Evolutionary conservation across 495 filamentous ascomycete genomes (phyloP), one percentile per base, ranked within the genome.

Genomic region (Achaetomiella virescens): DNA sequence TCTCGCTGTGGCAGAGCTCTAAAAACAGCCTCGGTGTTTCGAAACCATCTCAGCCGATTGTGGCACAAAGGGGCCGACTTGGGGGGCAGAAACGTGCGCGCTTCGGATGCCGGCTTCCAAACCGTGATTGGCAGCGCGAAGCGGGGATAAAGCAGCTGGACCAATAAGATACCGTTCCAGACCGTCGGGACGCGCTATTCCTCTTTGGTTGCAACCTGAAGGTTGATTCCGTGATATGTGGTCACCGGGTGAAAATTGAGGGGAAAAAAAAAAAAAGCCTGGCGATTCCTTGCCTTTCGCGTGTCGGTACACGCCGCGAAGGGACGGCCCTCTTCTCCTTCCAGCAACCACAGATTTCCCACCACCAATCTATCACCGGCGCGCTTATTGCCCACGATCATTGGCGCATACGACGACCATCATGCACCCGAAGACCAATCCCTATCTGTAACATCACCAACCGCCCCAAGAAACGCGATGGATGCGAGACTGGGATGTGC

Each of bases 1-100:
- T 35, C 10, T 42, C 15, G n/a, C 12, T 18, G 12, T 36, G 31
- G 14, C n/a, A n/a, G 17, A 10, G 15, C 29, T 37, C 41, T 36
- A 35, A 54, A 51, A 59, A 45, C 38, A 51, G 57, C 31, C 21
- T 44, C 31, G 41, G 24, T 55, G 51, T 55, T 55, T 55, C 51
- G 57, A 59, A 55, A 24, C 43, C 27, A 10, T 51, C 33, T 46
- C 52, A n/a, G 45, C 51, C 37, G 57, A 48, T n/a, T 20, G 22
- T n/a, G 57, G 57, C 57, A 37, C 57, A 54, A 49, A 40, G 50
- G 24, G 45, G 38, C 20, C 20, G 22, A 20, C 12, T 58, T 52
- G 41, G 42, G 42, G 27, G 42, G 31, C 31, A 47, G 27, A 49
- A 24, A 21, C 24, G 25, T 31, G 37, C 49, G 49, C 49, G 49